phyloP scores from a whole-genome alignment of 2,329 filamentous ascomycete species.

The Penicillium sp. region DNA sequence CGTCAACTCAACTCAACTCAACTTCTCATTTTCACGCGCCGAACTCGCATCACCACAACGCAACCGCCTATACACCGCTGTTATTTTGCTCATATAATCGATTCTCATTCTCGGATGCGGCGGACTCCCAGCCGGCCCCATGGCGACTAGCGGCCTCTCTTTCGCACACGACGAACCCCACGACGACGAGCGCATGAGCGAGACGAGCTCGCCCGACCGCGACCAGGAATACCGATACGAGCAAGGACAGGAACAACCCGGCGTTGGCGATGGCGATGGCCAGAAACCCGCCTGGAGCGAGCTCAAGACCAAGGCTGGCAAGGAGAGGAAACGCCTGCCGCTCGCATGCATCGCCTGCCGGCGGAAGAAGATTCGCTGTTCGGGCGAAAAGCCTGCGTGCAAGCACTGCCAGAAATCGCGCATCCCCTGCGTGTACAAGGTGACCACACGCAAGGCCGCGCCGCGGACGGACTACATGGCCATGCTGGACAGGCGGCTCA shows the following conservation, averaged over 20 bases:
- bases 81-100: too few relatives aligned
- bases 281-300: conserved; percentile 67
- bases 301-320: conserved; percentile 86
- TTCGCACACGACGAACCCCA: conserved; percentile 23
- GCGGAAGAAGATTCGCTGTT: conserved; percentile 96
- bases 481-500: conserved; percentile 93
- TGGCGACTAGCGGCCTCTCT: conserved; percentile 26
- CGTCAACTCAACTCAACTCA: too few relatives aligned
- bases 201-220: conserved; percentile 32
- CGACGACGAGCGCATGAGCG: conserved; percentile 35
- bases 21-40: too few relatives aligned
- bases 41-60: too few relatives aligned
- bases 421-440: conserved; percentile 96
- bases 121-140: conserved; percentile 31
- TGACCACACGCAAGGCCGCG: conserved; percentile 88
- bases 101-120: neutral
- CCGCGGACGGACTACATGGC: conserved; percentile 98
- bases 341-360: conserved; percentile 93
- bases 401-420: conserved; percentile 91
- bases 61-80: too few relatives aligned
- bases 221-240: conserved; percentile 21
- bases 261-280: conserved; percentile 1
- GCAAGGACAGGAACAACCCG: conserved; percentile 16
- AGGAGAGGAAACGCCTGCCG: conserved; percentile 88
- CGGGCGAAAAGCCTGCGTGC: conserved; percentile 94